phyloP scores from a whole-genome alignment of 345 rosid species.

The Crucihimalaya himalaica region DNA sequence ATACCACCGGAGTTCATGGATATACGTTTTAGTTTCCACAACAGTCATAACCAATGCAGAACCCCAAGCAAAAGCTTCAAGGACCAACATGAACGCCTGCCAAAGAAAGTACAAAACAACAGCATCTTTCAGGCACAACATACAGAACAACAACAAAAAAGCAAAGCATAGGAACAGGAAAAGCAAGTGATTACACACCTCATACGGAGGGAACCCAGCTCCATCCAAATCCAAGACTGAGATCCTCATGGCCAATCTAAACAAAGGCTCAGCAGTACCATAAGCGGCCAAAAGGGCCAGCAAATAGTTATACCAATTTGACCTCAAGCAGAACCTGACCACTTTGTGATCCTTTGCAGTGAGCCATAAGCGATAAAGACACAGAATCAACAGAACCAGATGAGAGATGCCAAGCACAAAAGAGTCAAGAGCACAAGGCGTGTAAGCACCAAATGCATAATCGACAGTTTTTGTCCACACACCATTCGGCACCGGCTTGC shows the following conservation, averaged over 20 bases:
- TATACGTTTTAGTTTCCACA: constrained; percentile 80
- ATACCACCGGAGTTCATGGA: constrained; percentile 86
- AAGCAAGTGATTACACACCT: constrained; percentile 51
- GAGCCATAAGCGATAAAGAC: constrained; percentile 81
- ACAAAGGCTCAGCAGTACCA: constrained; percentile 78
- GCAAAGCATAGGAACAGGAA: neutral
- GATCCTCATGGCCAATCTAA: constrained; percentile 85
- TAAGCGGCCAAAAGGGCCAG: constrained; percentile 71
- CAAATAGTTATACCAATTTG: constrained; percentile 67
- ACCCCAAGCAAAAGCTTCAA: constrained; percentile 88
- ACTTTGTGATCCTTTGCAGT: constrained; percentile 65
- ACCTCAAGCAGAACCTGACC: constrained; percentile 69
- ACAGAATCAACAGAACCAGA: constrained; percentile 64
- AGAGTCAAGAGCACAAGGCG: constrained; percentile 90
- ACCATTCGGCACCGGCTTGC: constrained; percentile 74
- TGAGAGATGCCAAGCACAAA: constrained; percentile 69
- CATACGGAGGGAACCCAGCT: constrained; percentile 79
- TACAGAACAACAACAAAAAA: neutral
- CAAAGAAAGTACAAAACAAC: constrained; percentile 20
- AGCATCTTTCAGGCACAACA: constrained; percentile 3
- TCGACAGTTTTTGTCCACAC: constrained; percentile 74
- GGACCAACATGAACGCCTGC: constrained; percentile 72
- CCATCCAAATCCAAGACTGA: constrained; percentile 80
- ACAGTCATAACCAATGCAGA: constrained; percentile 66
- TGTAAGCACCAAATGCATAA: constrained; percentile 93